Evolutionary conservation across 2,329 filamentous ascomycete genomes (phyloP).

Genomic region (Pyrenochaeta sp.): DNA sequence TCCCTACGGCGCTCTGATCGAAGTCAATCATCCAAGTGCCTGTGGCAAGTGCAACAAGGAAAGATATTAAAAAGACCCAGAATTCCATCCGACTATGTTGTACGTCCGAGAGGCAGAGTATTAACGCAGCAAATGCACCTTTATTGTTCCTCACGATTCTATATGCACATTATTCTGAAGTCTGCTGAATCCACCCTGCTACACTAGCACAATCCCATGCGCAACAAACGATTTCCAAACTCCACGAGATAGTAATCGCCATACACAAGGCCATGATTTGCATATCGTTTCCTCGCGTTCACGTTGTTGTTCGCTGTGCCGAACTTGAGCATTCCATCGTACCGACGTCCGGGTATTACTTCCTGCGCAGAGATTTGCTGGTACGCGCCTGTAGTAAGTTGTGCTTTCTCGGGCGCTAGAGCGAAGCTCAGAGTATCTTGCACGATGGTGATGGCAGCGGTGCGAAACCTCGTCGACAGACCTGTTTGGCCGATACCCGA

Average conservation of each 20-base stretch:
- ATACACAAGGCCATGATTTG: constrained; percentile 55
- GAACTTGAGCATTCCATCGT: constrained; percentile 54
- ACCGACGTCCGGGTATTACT: constrained; percentile 27
- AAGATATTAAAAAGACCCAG: too few species aligned
- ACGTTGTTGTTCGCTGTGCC: constrained; percentile 56
- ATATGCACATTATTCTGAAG: neutral
- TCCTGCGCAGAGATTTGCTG: constrained; percentile 20
- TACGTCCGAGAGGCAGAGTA: too few species aligned
- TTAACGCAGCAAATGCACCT: neutral
- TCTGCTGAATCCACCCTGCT: neutral
- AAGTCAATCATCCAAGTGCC: too few species aligned
- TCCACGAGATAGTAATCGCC: constrained; percentile 56
- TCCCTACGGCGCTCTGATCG: too few species aligned
- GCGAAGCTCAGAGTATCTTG: constrained; percentile 30
- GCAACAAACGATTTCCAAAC: constrained; percentile 52
- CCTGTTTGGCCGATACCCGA: constrained; percentile 42
- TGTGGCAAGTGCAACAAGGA: too few species aligned
- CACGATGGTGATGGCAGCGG: constrained; percentile 21
- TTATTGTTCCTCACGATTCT: too few species aligned
- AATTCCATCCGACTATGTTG: too few species aligned
- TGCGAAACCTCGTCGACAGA: constrained; percentile 26
- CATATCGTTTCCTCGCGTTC: constrained; percentile 50
- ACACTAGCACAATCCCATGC: constrained; percentile 23
- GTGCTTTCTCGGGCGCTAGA: constrained; percentile 32
- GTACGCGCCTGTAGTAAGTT: constrained; percentile 18